Percentiles rank a stretch among this genome's conserved stretches.
Evolutionary conservation across 2,329 filamentous ascomycete genomes (phyloP).

Genomic region (Aspergillus chevalieri): DNA sequence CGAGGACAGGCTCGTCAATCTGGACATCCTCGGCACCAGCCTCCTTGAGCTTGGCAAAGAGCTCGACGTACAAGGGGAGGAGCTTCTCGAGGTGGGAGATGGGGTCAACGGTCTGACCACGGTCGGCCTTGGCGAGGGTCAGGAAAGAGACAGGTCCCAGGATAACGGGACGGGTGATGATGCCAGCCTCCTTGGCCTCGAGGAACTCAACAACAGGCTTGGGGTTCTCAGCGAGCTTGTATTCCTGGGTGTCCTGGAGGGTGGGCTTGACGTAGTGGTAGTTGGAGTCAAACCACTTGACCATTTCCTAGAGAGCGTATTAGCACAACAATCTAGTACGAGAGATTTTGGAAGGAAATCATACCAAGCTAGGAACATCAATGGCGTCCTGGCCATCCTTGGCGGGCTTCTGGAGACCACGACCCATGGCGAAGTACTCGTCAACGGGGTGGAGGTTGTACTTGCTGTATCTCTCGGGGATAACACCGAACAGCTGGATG

Average conservation of each 20-base stretch:
- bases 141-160: slow-evolving; percentile 97
- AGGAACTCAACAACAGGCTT: slow-evolving; percentile 93
- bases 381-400: slow-evolving; percentile 48
- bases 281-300: slow-evolving; percentile 99
- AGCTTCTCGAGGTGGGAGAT: slow-evolving; percentile 92
- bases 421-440: slow-evolving; percentile 99
- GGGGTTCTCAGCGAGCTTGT: slow-evolving; percentile 78
- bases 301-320: slow-evolving; percentile 68
- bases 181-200: slow-evolving; percentile 96
- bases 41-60: slow-evolving; percentile 87
- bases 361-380: slow-evolving; percentile 77
- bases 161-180: slow-evolving; percentile 86
- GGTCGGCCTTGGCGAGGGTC: slow-evolving; percentile 94
- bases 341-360: slow-evolving; percentile 15
- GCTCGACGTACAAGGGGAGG: slow-evolving; percentile 87
- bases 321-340: neutral
- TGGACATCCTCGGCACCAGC: slow-evolving; percentile 95
- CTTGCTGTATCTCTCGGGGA: slow-evolving; percentile 89
- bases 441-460: slow-evolving; percentile 82
- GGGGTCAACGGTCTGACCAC: slow-evolving; percentile 84
- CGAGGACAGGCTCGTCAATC: slow-evolving; percentile 95
- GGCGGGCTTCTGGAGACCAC: slow-evolving; percentile 88
- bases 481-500: slow-evolving; percentile 94
- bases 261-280: slow-evolving; percentile 99
- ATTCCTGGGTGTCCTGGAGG: slow-evolving; percentile 91